Percentiles rank a stretch among this genome's conserved stretches.
These are phyloP conservation scores for Populus deltoides DNA, from an alignment of 345 rosid genomes.

Conservation along the genomic window DNA sequence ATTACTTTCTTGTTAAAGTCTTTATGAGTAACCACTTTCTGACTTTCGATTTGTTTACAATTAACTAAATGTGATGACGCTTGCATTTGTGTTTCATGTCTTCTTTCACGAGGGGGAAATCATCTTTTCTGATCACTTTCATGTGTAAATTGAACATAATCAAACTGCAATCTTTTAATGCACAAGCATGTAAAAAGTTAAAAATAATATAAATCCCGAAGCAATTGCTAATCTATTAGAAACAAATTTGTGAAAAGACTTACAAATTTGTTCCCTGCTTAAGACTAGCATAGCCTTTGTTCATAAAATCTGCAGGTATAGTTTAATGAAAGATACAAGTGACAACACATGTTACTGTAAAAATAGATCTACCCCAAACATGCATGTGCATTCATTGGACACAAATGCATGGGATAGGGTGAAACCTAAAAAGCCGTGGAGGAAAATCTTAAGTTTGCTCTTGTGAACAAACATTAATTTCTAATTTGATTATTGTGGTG, in stretches of 20 bases:
- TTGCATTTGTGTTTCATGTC: neutral
- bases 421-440: neutral
- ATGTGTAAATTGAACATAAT: neutral
- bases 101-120: neutral
- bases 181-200: no score
- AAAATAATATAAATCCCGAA: neutral
- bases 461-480: neutral
- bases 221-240: neutral
- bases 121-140: neutral
- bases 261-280: neutral
- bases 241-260: neutral
- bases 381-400: neutral
- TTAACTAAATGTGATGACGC: no score
- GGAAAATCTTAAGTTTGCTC: neutral
- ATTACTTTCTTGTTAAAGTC: neutral
- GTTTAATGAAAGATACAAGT: neutral
- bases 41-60: neutral
- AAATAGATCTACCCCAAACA: neutral
- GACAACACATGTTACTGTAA: neutral
- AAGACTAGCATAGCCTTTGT: neutral
- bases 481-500: neutral
- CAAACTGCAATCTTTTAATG: neutral
- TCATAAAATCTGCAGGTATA: neutral
- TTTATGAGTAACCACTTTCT: neutral
- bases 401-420: neutral